A percentile compares a stretch with the other conserved stretches of the same genome.
Conservation (phyloP, 208 protist species). For the Sergeia podlipaevii region DNA sequence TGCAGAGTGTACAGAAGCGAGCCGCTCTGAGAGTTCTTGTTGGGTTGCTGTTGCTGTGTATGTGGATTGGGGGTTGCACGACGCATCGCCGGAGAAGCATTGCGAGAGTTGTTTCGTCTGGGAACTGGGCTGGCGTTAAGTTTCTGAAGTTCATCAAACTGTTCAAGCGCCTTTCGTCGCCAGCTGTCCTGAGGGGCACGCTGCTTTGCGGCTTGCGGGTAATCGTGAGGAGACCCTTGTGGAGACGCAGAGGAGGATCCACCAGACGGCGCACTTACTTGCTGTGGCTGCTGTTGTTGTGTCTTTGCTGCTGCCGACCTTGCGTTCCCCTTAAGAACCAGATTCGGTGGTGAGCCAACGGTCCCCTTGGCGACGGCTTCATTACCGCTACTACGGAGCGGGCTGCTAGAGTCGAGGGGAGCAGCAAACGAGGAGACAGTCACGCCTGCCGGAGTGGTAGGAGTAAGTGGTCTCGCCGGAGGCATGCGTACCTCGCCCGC, state of each 20-base stretch:
- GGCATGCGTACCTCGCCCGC: conserved; percentile 1
- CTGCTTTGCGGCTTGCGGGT: conserved; percentile 6
- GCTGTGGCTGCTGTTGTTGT: not conserved
- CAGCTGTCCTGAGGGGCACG: conserved; percentile 26
- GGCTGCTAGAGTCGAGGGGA: no score
- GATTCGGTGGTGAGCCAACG: not conserved
- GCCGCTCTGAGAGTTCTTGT: not conserved
- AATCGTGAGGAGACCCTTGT: not conserved
- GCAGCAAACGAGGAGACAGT: no score
- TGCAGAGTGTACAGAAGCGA: not conserved
- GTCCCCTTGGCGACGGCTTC: not conserved
- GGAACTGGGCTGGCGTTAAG: conserved; percentile 37
- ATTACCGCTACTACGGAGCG: no score
- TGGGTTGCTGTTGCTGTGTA: not conserved
- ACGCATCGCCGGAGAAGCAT: not conserved
- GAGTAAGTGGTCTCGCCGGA: no score
- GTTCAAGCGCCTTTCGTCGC: conserved; percentile 40
- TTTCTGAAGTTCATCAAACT: conserved; percentile 66
- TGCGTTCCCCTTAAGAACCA: no score
- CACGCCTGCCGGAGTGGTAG: conserved; percentile 3
- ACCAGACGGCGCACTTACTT: not conserved
- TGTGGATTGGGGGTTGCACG: not conserved
- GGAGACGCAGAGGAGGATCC: not conserved
- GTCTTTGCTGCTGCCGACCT: not conserved
- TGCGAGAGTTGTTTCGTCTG: conserved; percentile 2